Conservation (phyloP, 805 yeast species). For the Suhomyces sp. region DNA sequence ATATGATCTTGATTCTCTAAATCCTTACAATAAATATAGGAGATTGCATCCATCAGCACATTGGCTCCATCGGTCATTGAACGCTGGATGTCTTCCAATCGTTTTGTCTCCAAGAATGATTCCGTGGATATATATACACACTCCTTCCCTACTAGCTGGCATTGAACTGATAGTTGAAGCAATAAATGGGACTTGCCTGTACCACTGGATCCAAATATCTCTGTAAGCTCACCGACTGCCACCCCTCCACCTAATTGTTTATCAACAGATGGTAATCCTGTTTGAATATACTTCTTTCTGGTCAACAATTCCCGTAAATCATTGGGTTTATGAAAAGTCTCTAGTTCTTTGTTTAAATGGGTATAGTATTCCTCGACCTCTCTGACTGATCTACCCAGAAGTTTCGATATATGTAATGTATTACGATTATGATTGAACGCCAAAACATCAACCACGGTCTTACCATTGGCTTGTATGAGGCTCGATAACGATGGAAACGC, state of each 20-base stretch:
- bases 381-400: constrained; percentile 24
- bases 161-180: constrained; percentile 60
- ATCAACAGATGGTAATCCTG: constrained; percentile 29
- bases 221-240: constrained; percentile 44
- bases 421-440: constrained; percentile 12
- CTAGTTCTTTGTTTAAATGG: constrained; percentile 10
- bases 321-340: constrained; percentile 3
- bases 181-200: constrained; percentile 84
- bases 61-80: constrained; percentile 6
- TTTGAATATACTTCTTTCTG: constrained; percentile 10
- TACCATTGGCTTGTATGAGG: constrained; percentile 23
- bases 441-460: constrained; percentile 26
- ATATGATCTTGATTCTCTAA: constrained; percentile 75
- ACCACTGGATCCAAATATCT: constrained; percentile 80
- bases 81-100: constrained; percentile 42
- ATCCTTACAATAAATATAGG: constrained; percentile 60
- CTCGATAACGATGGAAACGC: constrained; percentile 17
- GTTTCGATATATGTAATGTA: constrained; percentile 18
- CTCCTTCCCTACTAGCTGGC: constrained; percentile 35
- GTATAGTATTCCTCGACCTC: constrained; percentile 25
- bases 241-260: constrained; percentile 31
- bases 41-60: constrained; percentile 38
- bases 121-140: constrained; percentile 75
- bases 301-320: background rate
- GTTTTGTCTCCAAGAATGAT: constrained; percentile 61